Conservation (phyloP, 1,139 yeast genomes). For the Ogataea hybrid region DNA sequence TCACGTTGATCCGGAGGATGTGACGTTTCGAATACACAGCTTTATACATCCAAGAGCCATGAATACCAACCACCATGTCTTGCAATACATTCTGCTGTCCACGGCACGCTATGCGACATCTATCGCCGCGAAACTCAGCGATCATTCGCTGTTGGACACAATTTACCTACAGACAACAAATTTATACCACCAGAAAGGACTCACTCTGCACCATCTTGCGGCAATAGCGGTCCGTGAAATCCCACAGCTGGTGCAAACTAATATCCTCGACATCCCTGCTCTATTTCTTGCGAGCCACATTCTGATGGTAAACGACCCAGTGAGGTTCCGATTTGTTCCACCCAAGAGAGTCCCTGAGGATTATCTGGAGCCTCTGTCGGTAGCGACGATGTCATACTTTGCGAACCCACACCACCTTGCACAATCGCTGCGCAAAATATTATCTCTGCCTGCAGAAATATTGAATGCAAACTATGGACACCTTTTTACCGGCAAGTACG, state of each 20-base stretch:
- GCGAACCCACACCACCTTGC: slow-evolving; percentile 23
- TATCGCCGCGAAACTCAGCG: not conserved
- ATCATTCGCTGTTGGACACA: slow-evolving; percentile 5
- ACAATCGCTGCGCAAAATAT: slow-evolving; percentile 14
- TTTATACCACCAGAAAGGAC: slow-evolving; percentile 4
- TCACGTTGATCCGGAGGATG: slow-evolving; percentile 12
- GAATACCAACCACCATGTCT: not conserved
- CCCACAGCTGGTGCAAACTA: slow-evolving; percentile 1
- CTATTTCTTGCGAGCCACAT: slow-evolving; percentile 22
- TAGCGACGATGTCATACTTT: slow-evolving; percentile 20
- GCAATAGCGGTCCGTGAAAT: slow-evolving; percentile 5
- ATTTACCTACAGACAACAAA: slow-evolving; percentile 6
- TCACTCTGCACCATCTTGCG: slow-evolving; percentile 6
- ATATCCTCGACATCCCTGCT: slow-evolving; percentile 10
- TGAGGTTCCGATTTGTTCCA: slow-evolving; percentile 22
- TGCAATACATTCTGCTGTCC: slow-evolving; percentile 4
- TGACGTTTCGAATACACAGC: slow-evolving; percentile 17
- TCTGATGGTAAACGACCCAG: slow-evolving; percentile 26
- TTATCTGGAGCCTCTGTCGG: slow-evolving; percentile 18
- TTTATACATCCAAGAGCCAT: slow-evolving; percentile 12
- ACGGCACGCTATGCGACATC: slow-evolving; percentile 5
- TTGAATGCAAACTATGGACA: slow-evolving; percentile 13
- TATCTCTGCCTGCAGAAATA: slow-evolving; percentile 9
- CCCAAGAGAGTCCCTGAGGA: slow-evolving; percentile 14
- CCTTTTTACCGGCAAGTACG: slow-evolving; percentile 11